phyloP scores from a whole-genome alignment of 2,329 filamentous ascomycete genomes.

The Fusarium tricinctum region DNA sequence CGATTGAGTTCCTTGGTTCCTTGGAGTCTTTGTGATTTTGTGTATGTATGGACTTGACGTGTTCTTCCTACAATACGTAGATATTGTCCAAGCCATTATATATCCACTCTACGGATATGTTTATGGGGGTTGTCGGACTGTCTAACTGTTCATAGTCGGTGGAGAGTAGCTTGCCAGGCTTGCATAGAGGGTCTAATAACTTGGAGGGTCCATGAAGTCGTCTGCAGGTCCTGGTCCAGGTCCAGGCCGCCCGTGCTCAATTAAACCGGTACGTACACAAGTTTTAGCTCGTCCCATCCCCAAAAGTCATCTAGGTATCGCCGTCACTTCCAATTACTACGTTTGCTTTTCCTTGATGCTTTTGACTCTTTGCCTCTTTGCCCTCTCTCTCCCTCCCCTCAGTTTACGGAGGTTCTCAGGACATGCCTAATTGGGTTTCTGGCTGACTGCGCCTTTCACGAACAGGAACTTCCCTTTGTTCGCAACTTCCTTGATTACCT shows the following conservation, averaged over 20 bases:
- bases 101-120: neutral
- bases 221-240: neutral
- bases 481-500: conserved; percentile 7
- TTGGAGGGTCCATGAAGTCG: conserved; percentile 5
- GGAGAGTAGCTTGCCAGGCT: conserved; percentile 17
- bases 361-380: conserved; percentile 16
- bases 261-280: conserved; percentile 41
- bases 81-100: neutral
- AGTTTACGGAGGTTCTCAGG: conserved; percentile 6
- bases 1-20: conserved; percentile 4
- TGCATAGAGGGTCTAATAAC: conserved; percentile 16
- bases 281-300: conserved; percentile 23
- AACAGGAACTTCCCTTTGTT: conserved; percentile 25
- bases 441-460: conserved; percentile 25
- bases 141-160: conserved; percentile 7
- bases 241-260: conserved; percentile 24
- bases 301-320: conserved; percentile 25
- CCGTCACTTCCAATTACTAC: conserved; percentile 30
- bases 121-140: neutral
- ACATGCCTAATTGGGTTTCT: conserved; percentile 33
- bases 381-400: conserved; percentile 1
- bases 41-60: too few relatives aligned
- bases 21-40: neutral
- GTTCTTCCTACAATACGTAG: neutral
- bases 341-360: conserved; percentile 28